Conservation (phyloP, 2,329 filamentous ascomycete genomes). For the Diatrype stigma region DNA sequence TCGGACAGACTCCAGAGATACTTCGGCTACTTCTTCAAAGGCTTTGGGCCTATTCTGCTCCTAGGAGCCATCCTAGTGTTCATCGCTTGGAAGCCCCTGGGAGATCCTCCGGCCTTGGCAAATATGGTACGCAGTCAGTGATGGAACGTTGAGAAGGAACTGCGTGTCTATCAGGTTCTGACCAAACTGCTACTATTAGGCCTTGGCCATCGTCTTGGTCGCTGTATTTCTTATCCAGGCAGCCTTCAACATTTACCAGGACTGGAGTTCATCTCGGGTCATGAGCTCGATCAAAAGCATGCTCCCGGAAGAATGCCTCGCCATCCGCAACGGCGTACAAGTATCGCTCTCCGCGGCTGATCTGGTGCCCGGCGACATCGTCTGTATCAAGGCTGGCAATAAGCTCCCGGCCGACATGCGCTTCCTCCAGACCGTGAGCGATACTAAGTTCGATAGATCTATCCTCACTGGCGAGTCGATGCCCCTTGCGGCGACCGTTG, state of each 20-base stretch:
- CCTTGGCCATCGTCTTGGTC: conserved; percentile 67
- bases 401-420: conserved; percentile 72
- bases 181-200: conserved; percentile 26
- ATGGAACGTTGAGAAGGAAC: neutral
- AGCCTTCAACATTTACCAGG: conserved; percentile 65
- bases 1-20: conserved; percentile 55
- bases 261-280: conserved; percentile 71
- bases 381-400: conserved; percentile 66
- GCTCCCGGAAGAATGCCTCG: conserved; percentile 69
- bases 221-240: conserved; percentile 68
- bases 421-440: conserved; percentile 63
- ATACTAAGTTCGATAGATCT: conserved; percentile 68
- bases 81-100: conserved; percentile 71
- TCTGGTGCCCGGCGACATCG: conserved; percentile 68
- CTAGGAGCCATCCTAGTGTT: conserved; percentile 69
- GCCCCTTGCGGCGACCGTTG: conserved; percentile 58
- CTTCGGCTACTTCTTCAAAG: conserved; percentile 70
- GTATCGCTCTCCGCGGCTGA: conserved; percentile 49
- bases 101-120: conserved; percentile 63
- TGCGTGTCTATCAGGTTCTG: conserved; percentile 1
- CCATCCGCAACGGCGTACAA: conserved; percentile 56
- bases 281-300: conserved; percentile 78
- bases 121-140: conserved; percentile 49
- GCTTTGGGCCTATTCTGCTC: conserved; percentile 69
- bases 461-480: conserved; percentile 63